phyloP scores from a whole-genome alignment of 1,284 basidiomycete species.

The Neonothopanus nambi region DNA sequence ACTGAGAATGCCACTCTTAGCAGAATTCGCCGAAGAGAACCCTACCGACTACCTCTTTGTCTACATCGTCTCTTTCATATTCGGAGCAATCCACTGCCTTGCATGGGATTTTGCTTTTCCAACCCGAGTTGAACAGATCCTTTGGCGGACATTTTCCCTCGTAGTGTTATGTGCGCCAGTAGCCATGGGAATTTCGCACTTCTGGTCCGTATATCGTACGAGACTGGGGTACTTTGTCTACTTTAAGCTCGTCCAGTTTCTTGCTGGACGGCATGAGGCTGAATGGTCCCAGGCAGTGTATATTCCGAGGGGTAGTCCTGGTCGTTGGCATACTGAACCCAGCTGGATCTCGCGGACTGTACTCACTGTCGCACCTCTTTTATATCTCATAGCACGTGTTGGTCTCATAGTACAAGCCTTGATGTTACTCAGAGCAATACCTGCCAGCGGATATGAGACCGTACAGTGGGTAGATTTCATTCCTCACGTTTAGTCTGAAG shows the following conservation, averaged over 20 bases:
- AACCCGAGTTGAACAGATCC: conserved; percentile 10
- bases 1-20: background rate
- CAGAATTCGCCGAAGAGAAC: background rate
- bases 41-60: too few species aligned
- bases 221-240: too few species aligned
- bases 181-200: background rate
- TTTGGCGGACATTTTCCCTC: conserved; percentile 18
- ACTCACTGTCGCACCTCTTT: background rate
- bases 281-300: too few species aligned
- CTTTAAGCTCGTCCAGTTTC: too few species aligned
- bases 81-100: conserved; percentile 23
- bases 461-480: conserved; percentile 12
- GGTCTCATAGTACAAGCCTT: conserved; percentile 12
- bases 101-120: conserved; percentile 22
- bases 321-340: background rate
- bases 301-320: too few species aligned
- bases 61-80: conserved; percentile 10
- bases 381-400: conserved; percentile 3
- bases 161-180: conserved; percentile 14
- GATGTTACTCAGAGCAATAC: conserved; percentile 5
- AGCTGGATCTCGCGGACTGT: background rate
- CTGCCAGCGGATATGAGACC: conserved; percentile 1
- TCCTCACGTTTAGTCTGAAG: conserved; percentile 15
- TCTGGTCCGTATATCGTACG: too few species aligned
- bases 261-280: too few species aligned